Percentiles rank a stretch among this genome's conserved stretches.
Evolutionary conservation across 2,329 filamentous ascomycete genomes (phyloP).

Genomic region (Aspergillus brasiliensis): DNA sequence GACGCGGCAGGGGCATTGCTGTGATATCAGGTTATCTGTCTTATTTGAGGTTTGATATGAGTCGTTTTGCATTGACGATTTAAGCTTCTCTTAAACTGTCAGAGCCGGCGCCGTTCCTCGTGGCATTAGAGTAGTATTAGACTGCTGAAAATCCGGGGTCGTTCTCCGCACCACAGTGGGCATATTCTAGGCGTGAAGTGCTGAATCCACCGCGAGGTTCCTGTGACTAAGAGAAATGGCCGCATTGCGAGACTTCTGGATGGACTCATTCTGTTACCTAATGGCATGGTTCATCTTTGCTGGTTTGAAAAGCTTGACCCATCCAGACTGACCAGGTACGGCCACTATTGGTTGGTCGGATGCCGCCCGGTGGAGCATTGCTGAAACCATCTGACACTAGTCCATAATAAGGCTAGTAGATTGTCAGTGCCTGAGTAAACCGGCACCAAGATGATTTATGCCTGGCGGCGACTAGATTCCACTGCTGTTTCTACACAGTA

Average conservation of each 20-base stretch:
- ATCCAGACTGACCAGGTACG: not conserved
- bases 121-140: conserved; percentile 2
- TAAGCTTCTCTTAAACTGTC: not conserved
- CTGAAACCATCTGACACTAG: not conserved
- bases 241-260: not conserved
- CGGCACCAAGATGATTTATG: not conserved
- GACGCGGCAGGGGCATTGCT: not conserved
- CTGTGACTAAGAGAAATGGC: not conserved
- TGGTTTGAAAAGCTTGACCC: conserved; percentile 3
- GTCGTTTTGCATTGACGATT: not conserved
- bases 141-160: conserved; percentile 3
- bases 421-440: not conserved
- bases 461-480: not conserved
- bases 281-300: not conserved
- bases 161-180: conserved; percentile 1
- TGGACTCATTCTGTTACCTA: conserved; percentile 4
- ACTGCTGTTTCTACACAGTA: too few species aligned
- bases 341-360: not conserved
- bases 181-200: not conserved
- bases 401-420: not conserved
- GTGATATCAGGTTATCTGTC: not conserved
- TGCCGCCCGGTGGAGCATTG: not conserved
- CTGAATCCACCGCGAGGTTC: not conserved
- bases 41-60: not conserved
- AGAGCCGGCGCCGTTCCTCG: not conserved